Base-by-base conservation (phyloP, 2,329 filamentous ascomycete genomes). In the Alternaria panax region DNA sequence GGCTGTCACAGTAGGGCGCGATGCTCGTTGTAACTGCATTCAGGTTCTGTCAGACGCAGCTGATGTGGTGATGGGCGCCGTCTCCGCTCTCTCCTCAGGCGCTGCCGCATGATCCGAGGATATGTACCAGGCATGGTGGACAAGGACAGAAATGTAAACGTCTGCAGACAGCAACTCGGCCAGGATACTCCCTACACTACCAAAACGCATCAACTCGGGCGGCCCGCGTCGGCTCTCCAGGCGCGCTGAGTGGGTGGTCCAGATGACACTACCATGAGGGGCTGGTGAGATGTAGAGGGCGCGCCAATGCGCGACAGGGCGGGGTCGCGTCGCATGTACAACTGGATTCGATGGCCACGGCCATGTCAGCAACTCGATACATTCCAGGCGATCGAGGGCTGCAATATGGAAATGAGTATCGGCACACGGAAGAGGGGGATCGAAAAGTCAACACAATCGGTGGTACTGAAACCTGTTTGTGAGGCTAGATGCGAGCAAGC, bases 401-500 rank as follows among this genome's bases (percentile, higher is more conserved):
- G 27, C 25, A 54, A 27, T 24, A 34, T 11, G 46, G 51, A 50
- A 43, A 47, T 51, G 43, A 34, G 20, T 28, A 43, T 18, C 43
- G 53, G 28, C 46, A 36, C 51, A 47, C 27, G 30, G 51, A 46
- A 27, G 24, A 32, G 28, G 47, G 47, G 36, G 50, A 59, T 59
- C 56, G 56, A 41, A 50, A 54, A 50, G 56, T 36, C 38, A 43
- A 54, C 43, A 41, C 34, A 45, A 57, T 56, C 53, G 46, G 42
- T 54, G 52, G 57, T 38, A 51, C 46, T 18, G 57, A 68, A 66
- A 64, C 64, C 56, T 59, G 64, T 64, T 66, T 66, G 59, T 34
- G 54, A 53, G 58, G 60, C 61, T 60, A 36, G 54, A 57, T 34
- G 28, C 25, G 40, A 45, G 25, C 40, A 25, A 42, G 45, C 50